Conservation (phyloP, 1,139 yeast genomes). For the Taphrina flavorubra region DNA sequence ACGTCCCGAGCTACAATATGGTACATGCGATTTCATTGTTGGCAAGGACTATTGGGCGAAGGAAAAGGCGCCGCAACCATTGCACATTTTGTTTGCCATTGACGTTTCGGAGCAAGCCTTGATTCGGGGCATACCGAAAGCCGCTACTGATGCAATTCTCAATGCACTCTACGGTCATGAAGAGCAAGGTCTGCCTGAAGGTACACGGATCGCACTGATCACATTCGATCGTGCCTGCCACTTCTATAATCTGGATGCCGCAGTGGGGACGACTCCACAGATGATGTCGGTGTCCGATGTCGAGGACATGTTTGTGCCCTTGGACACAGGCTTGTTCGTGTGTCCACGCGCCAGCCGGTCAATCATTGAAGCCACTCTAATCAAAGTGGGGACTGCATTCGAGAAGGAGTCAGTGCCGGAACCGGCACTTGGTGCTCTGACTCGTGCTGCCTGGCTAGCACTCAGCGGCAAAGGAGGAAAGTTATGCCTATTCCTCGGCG, state of each 20-base stretch:
- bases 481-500: constrained; percentile 68
- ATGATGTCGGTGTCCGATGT: constrained; percentile 73
- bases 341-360: constrained; percentile 70
- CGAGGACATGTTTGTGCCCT: constrained; percentile 82
- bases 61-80: constrained; percentile 54
- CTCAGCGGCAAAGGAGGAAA: constrained; percentile 72
- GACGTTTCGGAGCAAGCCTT: constrained; percentile 73
- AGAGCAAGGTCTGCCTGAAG: constrained; percentile 53
- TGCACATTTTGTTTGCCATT: constrained; percentile 77
- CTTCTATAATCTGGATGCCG: constrained; percentile 68
- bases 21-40: constrained; percentile 84
- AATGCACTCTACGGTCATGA: constrained; percentile 57
- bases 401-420: constrained; percentile 61
- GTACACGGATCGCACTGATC: constrained; percentile 68
- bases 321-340: constrained; percentile 75
- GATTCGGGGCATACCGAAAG: constrained; percentile 66
- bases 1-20: constrained; percentile 78
- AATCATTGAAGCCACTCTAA: constrained; percentile 71
- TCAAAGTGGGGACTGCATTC: constrained; percentile 61
- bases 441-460: constrained; percentile 71
- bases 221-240: constrained; percentile 77
- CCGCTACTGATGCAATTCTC: constrained; percentile 76
- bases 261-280: constrained; percentile 62
- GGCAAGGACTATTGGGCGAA: constrained; percentile 70
- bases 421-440: constrained; percentile 80